A percentile compares a stretch with the other conserved stretches of the same genome.
These are phyloP conservation scores for Suillus brevipes DNA, from an alignment of 768 basidiomycete species.

Conservation along the genomic window DNA sequence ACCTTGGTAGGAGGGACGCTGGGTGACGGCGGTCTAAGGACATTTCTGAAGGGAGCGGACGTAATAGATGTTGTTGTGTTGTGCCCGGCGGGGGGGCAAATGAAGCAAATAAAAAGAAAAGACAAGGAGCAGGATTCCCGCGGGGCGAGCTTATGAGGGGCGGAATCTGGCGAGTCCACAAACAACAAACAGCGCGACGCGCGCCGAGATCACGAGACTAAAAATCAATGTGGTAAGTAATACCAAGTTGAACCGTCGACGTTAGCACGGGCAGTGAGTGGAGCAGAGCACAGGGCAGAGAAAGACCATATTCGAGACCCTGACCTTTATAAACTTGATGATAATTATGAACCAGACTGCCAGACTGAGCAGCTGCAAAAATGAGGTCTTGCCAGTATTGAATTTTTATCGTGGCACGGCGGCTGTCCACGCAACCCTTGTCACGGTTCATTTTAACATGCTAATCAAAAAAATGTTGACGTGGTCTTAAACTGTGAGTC, in stretches of 20 bases:
- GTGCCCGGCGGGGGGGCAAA: conserved; percentile 15
- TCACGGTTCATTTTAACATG: not conserved
- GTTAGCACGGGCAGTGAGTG: not conserved
- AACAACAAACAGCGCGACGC: conserved; percentile 22
- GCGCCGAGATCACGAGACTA: conserved; percentile 33
- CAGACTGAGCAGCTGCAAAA: not conserved
- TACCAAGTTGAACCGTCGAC: not conserved
- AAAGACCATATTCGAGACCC: not conserved
- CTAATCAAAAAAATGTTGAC: not conserved
- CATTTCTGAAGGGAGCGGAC: conserved; percentile 37
- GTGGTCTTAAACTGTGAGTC: not conserved
- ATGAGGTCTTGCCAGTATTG: not conserved
- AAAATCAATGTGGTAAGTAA: conserved; percentile 17
- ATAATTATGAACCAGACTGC: not conserved
- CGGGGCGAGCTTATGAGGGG: conserved; percentile 13
- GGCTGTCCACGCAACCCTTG: not conserved
- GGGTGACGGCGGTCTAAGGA: conserved; percentile 55
- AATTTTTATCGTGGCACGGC: not conserved
- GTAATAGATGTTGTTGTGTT: conserved; percentile 32
- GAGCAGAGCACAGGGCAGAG: not conserved
- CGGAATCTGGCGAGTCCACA: conserved; percentile 2
- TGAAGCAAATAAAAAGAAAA: conserved; percentile 18
- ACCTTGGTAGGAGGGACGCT: conserved; percentile 77
- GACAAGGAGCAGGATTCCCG: conserved; percentile 1
- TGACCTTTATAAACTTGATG: conserved; percentile 4